Base-by-base conservation (phyloP, 345 rosid species). In the Excoecaria cochinchinensis region DNA sequence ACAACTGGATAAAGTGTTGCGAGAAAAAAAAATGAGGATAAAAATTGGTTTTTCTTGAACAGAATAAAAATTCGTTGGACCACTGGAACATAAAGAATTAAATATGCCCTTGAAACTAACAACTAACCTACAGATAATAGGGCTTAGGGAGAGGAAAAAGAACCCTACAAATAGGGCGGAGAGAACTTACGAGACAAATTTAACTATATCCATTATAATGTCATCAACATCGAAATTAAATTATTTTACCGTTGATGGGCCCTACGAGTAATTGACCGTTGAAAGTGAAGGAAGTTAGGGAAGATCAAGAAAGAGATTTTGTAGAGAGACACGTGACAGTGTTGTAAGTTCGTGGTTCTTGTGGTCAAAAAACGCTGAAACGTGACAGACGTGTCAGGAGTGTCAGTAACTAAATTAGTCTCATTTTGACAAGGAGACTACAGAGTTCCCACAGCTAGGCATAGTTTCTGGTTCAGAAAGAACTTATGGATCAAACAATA, bases 341-440 rank as follows among this genome's bases (percentile, higher is more conserved):
- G 70, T 58, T 39, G 31, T 53, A 67, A 31, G 31, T 11, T 19
- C 13, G 71, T 15, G 74, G 66, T 38, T 39, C 21, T 4, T 44
- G 7, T 42, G 65, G 83, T 77, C 72, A 84, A 79, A 48, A 79
- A 79, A 61, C n/a, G 80, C 77, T 58, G 70, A 46, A 9, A 6
- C 12, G 42, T 71, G 3, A 22, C 72, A 75, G 80, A 21, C n/a
- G 40, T 64, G 57, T 78, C 72, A 78, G 72, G 0, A 2, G 53
- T 72, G 78, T 77, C 80, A 69, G 84, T 44, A 48, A 58, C 53
- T 66, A 14, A 31, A 57, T 0, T 8, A 38, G 7, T 38, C 55
- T 39, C 38, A 61, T 65, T 22, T 21, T 21, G 55, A 40, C 50
- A 7, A 22, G 13, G 51, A 25, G 17, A 44, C 4, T 22, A 21